These are phyloP conservation scores for Thalassiosira hispida DNA, from an alignment of 352 stramenopile genomes.

Conservation along the genomic window DNA sequence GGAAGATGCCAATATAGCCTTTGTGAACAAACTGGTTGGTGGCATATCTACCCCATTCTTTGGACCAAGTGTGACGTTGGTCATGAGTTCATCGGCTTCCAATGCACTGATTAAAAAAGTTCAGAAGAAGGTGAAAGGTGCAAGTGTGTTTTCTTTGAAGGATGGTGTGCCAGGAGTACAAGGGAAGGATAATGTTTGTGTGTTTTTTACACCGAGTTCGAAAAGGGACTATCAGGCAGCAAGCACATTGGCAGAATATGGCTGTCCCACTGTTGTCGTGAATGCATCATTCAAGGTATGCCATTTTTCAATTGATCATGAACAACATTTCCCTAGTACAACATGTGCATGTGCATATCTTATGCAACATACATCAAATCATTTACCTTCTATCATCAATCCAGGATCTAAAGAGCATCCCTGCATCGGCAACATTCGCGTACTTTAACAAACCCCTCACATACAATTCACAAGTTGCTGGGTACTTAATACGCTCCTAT, in stretches of 20 bases:
- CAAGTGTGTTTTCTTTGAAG: conserved; percentile 35
- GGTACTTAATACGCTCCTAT: conserved; percentile 69
- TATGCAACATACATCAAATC: neutral
- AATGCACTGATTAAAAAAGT: conserved; percentile 56
- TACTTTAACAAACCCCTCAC: conserved; percentile 80
- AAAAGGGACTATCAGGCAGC: conserved; percentile 64
- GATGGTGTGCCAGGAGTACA: conserved; percentile 27
- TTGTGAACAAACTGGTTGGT: conserved; percentile 59
- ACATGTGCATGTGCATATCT: neutral
- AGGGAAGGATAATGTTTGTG: conserved; percentile 33
- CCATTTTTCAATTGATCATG: neutral
- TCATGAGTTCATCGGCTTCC: conserved; percentile 57
- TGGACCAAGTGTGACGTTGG: conserved; percentile 56
- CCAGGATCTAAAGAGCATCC: conserved; percentile 61
- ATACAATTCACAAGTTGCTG: conserved; percentile 78
- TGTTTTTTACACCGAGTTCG: conserved; percentile 65
- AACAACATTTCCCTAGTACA: neutral
- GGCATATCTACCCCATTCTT: conserved; percentile 50
- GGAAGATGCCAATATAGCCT: conserved; percentile 72
- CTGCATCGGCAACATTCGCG: conserved; percentile 64
- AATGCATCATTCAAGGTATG: conserved; percentile 75
- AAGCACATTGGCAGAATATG: conserved; percentile 44
- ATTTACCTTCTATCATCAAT: neutral
- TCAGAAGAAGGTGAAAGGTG: conserved; percentile 44
- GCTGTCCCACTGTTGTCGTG: conserved; percentile 58